phyloP scores from a whole-genome alignment of 1,284 basidiomycete genomes.

The Pascua sp. region DNA sequence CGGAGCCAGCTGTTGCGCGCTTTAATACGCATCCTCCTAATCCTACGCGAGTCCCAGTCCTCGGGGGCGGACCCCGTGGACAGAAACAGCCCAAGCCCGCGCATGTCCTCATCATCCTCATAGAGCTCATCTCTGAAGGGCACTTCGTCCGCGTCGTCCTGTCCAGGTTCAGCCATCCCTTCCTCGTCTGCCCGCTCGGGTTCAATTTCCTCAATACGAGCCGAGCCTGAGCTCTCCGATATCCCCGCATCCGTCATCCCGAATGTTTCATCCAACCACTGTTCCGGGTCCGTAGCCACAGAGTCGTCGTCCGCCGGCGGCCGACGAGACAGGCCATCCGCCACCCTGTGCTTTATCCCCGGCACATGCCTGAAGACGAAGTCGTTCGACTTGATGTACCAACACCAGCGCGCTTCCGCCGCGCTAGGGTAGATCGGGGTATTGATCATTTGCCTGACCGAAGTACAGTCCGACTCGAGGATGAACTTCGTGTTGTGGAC shows the following conservation, averaged over 20 bases:
- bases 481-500: conserved; percentile 3
- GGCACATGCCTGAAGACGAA: conserved; percentile 5
- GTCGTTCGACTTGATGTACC: conserved; percentile 9
- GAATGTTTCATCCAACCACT: conserved; percentile 1
- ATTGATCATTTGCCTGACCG: conserved; percentile 9
- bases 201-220: too few species aligned
- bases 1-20: not conserved
- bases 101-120: not conserved
- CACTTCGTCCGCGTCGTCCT: not conserved
- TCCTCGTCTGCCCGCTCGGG: too few species aligned
- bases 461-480: conserved; percentile 9
- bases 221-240: too few species aligned
- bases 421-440: too few species aligned
- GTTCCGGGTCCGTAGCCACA: conserved; percentile 6
- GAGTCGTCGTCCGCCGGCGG: not conserved
- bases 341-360: not conserved
- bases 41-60: not conserved
- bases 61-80: not conserved
- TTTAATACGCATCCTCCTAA: not conserved
- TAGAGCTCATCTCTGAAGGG: not conserved
- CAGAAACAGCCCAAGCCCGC: not conserved
- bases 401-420: conserved; percentile 15
- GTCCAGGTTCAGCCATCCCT: not conserved
- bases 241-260: not conserved
- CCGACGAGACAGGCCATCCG: conserved; percentile 4